phyloP scores from a whole-genome alignment of 306 rosid genomes.

The Vigna reflexopilosa region DNA sequence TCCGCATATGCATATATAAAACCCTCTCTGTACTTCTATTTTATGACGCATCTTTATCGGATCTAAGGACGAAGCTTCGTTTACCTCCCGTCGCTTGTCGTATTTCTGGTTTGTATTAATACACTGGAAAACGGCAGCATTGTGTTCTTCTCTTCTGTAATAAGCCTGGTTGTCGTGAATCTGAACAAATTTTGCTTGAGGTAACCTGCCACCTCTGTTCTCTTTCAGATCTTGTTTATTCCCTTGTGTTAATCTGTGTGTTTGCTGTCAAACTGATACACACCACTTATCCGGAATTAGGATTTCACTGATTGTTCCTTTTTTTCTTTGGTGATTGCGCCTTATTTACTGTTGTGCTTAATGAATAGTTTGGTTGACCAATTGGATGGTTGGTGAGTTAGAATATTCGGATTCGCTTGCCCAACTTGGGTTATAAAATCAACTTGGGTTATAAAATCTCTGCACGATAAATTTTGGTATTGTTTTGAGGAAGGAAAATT shows the following conservation, averaged over 20 bases:
- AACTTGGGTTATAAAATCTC: background rate
- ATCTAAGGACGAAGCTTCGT: constrained; percentile 6
- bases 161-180: background rate
- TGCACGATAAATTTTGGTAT: background rate
- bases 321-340: background rate
- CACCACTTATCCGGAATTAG: background rate
- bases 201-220: background rate
- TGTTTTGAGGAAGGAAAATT: background rate
- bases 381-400: background rate
- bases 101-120: background rate
- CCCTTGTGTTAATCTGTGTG: background rate
- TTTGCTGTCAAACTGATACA: background rate
- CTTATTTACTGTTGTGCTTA: background rate
- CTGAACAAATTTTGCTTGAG: background rate
- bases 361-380: constrained; percentile 18
- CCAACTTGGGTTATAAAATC: constrained; percentile 5
- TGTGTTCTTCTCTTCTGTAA: background rate
- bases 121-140: background rate
- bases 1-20: background rate
- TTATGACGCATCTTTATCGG: background rate
- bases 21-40: no score
- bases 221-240: constrained; percentile 18
- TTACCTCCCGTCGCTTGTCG: background rate
- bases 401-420: constrained; percentile 11
- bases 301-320: background rate